These are phyloP conservation scores for Pulveroboletus sp. DNA, from an alignment of 768 basidiomycete species.

Conservation along the genomic window DNA sequence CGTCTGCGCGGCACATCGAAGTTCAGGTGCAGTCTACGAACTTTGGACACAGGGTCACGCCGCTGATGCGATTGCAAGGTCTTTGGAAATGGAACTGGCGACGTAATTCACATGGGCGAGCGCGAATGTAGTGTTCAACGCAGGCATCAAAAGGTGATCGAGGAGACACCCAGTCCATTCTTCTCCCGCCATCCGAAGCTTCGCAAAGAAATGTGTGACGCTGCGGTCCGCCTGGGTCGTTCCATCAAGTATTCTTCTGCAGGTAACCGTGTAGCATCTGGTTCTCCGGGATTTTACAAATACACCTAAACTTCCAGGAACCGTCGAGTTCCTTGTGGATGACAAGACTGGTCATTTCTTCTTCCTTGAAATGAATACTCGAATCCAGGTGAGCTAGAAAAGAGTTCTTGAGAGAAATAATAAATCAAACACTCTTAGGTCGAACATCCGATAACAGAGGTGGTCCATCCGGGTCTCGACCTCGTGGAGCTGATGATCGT, in stretches of 20 bases:
- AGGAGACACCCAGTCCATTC: slow-evolving; percentile 65
- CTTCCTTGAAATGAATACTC: slow-evolving; percentile 71
- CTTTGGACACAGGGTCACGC: not conserved
- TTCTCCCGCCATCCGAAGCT: slow-evolving; percentile 40
- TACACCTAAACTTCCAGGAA: slow-evolving; percentile 36
- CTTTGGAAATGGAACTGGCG: slow-evolving; percentile 58
- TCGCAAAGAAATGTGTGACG: slow-evolving; percentile 45
- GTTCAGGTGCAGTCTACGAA: slow-evolving; percentile 41
- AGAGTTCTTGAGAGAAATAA: not conserved
- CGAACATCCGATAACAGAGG: slow-evolving; percentile 65
- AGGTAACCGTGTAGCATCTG: slow-evolving; percentile 31
- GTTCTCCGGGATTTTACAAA: not conserved
- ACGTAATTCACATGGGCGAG: slow-evolving; percentile 61
- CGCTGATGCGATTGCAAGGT: slow-evolving; percentile 36
- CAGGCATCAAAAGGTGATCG: slow-evolving; percentile 68
- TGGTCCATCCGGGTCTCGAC: slow-evolving; percentile 49
- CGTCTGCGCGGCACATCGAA: slow-evolving; percentile 57
- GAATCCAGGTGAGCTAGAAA: slow-evolving; percentile 43
- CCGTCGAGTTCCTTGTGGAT: slow-evolving; percentile 64
- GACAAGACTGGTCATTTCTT: slow-evolving; percentile 49
- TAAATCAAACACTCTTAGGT: slow-evolving; percentile 35
- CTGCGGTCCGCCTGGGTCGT: slow-evolving; percentile 46
- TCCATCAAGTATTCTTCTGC: slow-evolving; percentile 54
- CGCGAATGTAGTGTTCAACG: slow-evolving; percentile 68
- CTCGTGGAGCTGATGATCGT: slow-evolving; percentile 61